These are phyloP conservation scores for Botryotinia narcissicola DNA, from an alignment of 2,329 filamentous ascomycete species.

Conservation along the genomic window DNA sequence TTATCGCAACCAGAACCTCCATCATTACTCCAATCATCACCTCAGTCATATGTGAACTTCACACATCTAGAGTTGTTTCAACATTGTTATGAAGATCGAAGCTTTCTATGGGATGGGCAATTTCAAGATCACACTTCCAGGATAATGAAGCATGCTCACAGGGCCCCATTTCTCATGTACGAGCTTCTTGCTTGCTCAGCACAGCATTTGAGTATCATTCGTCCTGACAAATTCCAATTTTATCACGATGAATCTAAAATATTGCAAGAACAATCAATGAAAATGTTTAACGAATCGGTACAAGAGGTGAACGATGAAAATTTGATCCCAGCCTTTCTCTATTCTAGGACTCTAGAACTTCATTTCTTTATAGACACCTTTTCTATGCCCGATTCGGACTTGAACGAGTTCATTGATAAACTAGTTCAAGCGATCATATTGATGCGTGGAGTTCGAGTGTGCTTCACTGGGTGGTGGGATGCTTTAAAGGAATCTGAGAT, in stretches of 20 bases:
- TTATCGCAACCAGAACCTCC: background rate
- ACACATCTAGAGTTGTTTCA: constrained; percentile 42
- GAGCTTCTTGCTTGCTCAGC: constrained; percentile 39
- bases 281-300: constrained; percentile 34
- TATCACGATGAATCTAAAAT: constrained; percentile 39
- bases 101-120: background rate
- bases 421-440: constrained; percentile 36
- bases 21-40: background rate
- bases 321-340: constrained; percentile 36
- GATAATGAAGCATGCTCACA: background rate
- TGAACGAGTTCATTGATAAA: constrained; percentile 36
- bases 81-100: background rate
- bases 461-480: constrained; percentile 30
- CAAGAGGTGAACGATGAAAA: constrained; percentile 28
- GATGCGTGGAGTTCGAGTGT: constrained; percentile 34
- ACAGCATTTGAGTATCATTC: constrained; percentile 37
- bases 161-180: constrained; percentile 38
- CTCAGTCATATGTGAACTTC: constrained; percentile 28
- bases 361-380: constrained; percentile 43
- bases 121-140: background rate
- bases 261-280: constrained; percentile 37
- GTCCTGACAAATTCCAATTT: constrained; percentile 25
- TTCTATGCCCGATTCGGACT: constrained; percentile 32
- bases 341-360: constrained; percentile 37
- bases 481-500: constrained; percentile 33